phyloP scores from a whole-genome alignment of 116 monocot genomes.

The Papilionanthe hybrid region DNA sequence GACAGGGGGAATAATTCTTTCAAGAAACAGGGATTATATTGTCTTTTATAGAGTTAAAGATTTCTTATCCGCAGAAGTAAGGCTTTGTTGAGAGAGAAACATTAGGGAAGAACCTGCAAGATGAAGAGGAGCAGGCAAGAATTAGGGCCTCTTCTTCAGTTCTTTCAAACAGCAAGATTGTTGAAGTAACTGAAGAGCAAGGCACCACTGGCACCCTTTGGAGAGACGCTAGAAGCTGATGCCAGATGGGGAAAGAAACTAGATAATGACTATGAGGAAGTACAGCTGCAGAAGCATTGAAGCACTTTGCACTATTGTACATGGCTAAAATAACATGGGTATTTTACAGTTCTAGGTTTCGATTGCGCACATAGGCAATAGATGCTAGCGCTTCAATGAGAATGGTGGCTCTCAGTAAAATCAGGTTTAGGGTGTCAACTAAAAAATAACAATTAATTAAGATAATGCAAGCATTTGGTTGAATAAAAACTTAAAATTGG shows the following conservation, averaged over 20 bases:
- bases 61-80: conserved; percentile 77
- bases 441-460: too few relatives aligned
- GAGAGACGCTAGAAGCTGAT: conserved; percentile 80
- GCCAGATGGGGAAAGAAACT: conserved; percentile 69
- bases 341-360: too few relatives aligned
- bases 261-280: conserved; percentile 47
- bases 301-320: too few relatives aligned
- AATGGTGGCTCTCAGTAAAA: too few relatives aligned
- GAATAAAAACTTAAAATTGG: too few relatives aligned
- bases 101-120: conserved; percentile 72
- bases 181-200: conserved; percentile 35
- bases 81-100: conserved; percentile 84
- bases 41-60: conserved; percentile 95
- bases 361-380: too few relatives aligned
- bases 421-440: too few relatives aligned
- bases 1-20: conserved; percentile 88
- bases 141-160: conserved; percentile 54
- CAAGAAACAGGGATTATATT: conserved; percentile 89
- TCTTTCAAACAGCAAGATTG: conserved; percentile 28
- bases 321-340: too few relatives aligned
- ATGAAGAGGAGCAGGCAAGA: conserved; percentile 88
- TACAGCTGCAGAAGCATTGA: conserved; percentile 63
- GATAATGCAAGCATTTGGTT: too few relatives aligned
- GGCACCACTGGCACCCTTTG: conserved; percentile 75
- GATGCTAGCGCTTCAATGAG: too few relatives aligned